Evolutionary conservation across 441 rosid genomes (phyloP).

Genomic region (Metrosideros polymorpha): DNA sequence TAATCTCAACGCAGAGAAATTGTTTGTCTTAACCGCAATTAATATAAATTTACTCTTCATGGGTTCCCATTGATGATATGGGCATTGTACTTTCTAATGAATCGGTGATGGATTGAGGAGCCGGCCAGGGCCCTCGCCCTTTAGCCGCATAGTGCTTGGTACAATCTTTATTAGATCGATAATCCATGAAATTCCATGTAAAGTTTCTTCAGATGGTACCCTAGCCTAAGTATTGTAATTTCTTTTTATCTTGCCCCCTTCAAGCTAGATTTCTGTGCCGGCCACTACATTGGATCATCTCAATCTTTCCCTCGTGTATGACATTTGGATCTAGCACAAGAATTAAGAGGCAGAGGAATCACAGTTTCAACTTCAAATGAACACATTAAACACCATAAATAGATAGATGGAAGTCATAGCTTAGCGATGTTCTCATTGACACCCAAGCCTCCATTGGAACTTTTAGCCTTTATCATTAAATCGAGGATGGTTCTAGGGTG

Average conservation of each 20-base stretch:
- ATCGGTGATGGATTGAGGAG: neutral
- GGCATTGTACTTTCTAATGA: neutral
- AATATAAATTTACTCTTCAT: neutral
- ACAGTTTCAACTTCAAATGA: neutral
- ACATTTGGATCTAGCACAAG: neutral
- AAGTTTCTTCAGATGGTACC: neutral
- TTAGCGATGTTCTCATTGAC: neutral
- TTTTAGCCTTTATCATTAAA: neutral
- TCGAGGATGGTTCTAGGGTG: neutral
- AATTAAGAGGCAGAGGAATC: neutral
- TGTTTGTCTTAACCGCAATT: fast-evolving
- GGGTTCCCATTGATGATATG: neutral
- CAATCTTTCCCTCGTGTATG: neutral
- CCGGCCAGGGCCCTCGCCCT: fast-evolving
- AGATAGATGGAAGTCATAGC: neutral
- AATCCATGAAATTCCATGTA: neutral
- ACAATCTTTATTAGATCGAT: too few relatives aligned
- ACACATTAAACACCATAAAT: neutral
- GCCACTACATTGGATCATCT: neutral
- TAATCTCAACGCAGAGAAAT: neutral
- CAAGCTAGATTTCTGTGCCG: neutral
- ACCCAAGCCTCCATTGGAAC: neutral
- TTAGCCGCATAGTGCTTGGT: neutral
- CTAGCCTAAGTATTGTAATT: neutral
- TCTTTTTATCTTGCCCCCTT: neutral